These are phyloP conservation scores for Lepidium campestre DNA, from an alignment of 441 rosid species.

Conservation along the genomic window DNA sequence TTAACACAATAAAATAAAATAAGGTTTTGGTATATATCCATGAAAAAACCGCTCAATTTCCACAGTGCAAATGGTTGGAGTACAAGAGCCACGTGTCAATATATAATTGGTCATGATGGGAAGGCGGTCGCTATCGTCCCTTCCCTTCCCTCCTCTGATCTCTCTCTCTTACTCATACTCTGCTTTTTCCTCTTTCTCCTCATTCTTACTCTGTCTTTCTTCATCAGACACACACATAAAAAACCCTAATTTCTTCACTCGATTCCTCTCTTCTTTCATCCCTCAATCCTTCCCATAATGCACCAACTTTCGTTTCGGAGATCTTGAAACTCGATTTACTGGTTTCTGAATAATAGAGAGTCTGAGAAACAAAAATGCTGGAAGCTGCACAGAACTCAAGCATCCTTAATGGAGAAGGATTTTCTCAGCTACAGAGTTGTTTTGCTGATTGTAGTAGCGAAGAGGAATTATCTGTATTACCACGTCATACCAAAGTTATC, in stretches of 20 bases:
- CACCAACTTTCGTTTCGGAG: slow-evolving; percentile 35
- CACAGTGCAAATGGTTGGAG: slow-evolving; percentile 10
- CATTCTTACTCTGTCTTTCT: slow-evolving; percentile 18
- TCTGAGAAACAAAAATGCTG: slow-evolving; percentile 33
- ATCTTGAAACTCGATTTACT: background rate
- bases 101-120: slow-evolving; percentile 25
- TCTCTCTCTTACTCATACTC: slow-evolving; percentile 20
- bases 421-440: slow-evolving; percentile 65
- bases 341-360: slow-evolving; percentile 23
- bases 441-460: slow-evolving; percentile 71
- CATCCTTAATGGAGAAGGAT: slow-evolving; percentile 53
- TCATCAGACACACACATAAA: background rate
- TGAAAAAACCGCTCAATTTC: slow-evolving; percentile 16
- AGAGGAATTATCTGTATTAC: slow-evolving; percentile 86
- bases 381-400: slow-evolving; percentile 59
- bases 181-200: slow-evolving; percentile 31
- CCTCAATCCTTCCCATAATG: slow-evolving; percentile 32
- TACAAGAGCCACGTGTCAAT: slow-evolving; percentile 39
- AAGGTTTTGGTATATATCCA: background rate
- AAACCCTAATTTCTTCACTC: slow-evolving; percentile 33
- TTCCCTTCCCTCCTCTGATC: slow-evolving; percentile 32
- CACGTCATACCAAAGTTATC: slow-evolving; percentile 93
- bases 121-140: slow-evolving; percentile 53
- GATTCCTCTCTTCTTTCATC: slow-evolving; percentile 30
- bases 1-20: background rate